Conservation (phyloP, 1,284 basidiomycete genomes). For the Cryptococcus sp. region DNA sequence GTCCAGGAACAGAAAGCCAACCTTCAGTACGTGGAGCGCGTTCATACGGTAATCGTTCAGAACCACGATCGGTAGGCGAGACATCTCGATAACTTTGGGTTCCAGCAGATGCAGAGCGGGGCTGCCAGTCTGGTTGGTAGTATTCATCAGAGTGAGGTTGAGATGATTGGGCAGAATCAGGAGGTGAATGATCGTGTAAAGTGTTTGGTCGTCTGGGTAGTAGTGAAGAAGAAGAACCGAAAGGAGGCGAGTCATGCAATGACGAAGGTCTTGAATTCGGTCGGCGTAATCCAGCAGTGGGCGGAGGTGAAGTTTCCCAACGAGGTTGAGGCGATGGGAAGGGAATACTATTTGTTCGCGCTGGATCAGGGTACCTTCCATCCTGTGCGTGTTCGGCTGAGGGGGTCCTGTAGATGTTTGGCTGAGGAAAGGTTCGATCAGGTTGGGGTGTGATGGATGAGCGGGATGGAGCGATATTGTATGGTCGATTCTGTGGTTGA, state of each 20-base stretch:
- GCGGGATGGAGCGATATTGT: conserved; percentile 17
- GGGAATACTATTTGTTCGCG: conserved; percentile 14
- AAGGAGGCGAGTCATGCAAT: not conserved
- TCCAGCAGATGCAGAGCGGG: not conserved
- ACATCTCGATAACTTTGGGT: not conserved
- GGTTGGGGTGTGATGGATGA: conserved; percentile 19
- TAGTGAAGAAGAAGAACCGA: too few species aligned
- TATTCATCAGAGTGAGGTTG: not conserved
- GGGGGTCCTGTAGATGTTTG: conserved; percentile 12
- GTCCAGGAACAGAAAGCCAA: conserved; percentile 15
- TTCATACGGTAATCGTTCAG: not conserved
- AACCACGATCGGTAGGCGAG: not conserved
- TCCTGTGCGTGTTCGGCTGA: conserved; percentile 25
- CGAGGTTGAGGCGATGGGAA: conserved; percentile 33
- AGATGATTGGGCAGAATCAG: conserved; percentile 19
- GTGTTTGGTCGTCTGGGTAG: conserved; percentile 13
- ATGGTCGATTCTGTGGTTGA: conserved; percentile 14
- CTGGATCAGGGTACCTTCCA: conserved; percentile 31
- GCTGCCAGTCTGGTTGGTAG: not conserved
- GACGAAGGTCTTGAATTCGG: not conserved
- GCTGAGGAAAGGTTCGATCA: conserved; percentile 5
- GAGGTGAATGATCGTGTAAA: conserved; percentile 27
- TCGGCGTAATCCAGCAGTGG: not conserved
- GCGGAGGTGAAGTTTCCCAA: not conserved
- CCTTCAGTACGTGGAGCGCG: not conserved